phyloP scores from a whole-genome alignment of 1,284 basidiomycete genomes.

The Microbotryum silenes-acaulis region DNA sequence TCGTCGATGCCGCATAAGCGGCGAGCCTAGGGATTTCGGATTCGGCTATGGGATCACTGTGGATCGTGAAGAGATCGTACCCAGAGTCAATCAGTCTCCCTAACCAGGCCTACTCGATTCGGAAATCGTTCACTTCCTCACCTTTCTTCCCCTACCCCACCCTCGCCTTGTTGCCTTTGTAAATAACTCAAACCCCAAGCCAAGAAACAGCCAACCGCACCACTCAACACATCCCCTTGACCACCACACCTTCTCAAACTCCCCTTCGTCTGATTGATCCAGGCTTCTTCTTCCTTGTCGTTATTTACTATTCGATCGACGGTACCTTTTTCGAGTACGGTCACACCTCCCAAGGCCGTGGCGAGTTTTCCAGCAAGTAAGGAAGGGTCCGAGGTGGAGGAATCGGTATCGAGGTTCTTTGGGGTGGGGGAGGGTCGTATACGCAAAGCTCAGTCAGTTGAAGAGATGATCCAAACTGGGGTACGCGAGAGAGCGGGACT shows the following conservation, averaged over 20 bases:
- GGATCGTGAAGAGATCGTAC: conserved; percentile 6
- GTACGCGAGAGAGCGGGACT: conserved; percentile 33
- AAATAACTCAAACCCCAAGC: conserved; percentile 86
- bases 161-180: conserved; percentile 51
- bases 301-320: conserved; percentile 54
- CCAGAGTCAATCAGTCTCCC: too few relatives aligned
- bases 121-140: not conserved
- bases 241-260: conserved; percentile 80
- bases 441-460: not conserved
- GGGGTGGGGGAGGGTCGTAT: too few relatives aligned
- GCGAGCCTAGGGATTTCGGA: conserved; percentile 67
- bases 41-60: conserved; percentile 44
- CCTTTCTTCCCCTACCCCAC: conserved; percentile 35
- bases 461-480: too few relatives aligned
- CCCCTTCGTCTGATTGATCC: conserved; percentile 63
- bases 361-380: conserved; percentile 59
- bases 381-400: conserved; percentile 42
- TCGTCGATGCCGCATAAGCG: conserved; percentile 76
- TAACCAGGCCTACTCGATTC: too few relatives aligned
- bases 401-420: conserved; percentile 44
- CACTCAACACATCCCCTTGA: conserved; percentile 77
- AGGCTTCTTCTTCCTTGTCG: conserved; percentile 47
- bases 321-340: conserved; percentile 83
- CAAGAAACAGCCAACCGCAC: conserved; percentile 75
- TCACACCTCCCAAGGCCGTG: conserved; percentile 68